Evolutionary conservation across 78 protist species (phyloP).

Genomic region (Diacronema lutheri): DNA sequence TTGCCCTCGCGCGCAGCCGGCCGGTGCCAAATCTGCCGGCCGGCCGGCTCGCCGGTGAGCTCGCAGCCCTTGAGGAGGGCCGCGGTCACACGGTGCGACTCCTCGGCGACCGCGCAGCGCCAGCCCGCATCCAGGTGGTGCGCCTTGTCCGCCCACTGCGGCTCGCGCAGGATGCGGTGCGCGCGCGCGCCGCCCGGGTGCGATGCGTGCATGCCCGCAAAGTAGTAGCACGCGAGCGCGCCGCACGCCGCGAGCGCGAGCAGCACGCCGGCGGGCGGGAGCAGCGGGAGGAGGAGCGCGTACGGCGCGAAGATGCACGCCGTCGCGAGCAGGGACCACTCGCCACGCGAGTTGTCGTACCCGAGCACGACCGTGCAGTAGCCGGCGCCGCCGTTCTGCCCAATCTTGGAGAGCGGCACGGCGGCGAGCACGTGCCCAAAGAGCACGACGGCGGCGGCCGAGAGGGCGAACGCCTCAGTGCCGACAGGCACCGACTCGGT

Average conservation of each 20-base stretch:
- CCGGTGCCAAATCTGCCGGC: conserved; percentile 18
- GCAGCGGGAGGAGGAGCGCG: background rate
- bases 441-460: background rate
- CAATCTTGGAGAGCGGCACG: background rate
- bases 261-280: background rate
- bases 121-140: background rate
- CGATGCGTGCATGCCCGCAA: background rate
- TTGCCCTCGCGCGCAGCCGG: background rate
- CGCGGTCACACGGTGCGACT: background rate
- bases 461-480: background rate
- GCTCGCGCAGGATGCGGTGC: conserved; percentile 19
- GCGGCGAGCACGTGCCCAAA: background rate
- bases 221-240: background rate
- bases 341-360: conserved; percentile 18
- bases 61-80: background rate
- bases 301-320: background rate
- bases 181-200: conserved; percentile 23
- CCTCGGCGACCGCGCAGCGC: conserved; percentile 1
- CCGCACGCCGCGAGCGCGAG: background rate
- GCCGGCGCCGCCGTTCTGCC: background rate
- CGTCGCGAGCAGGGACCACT: conserved; percentile 3
- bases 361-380: background rate
- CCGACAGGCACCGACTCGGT: no score
- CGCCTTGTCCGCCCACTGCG: background rate
- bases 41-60: conserved; percentile 21